Evolutionary conservation across 768 basidiomycete genomes (phyloP).

Genomic region (Pholiota molesta): DNA sequence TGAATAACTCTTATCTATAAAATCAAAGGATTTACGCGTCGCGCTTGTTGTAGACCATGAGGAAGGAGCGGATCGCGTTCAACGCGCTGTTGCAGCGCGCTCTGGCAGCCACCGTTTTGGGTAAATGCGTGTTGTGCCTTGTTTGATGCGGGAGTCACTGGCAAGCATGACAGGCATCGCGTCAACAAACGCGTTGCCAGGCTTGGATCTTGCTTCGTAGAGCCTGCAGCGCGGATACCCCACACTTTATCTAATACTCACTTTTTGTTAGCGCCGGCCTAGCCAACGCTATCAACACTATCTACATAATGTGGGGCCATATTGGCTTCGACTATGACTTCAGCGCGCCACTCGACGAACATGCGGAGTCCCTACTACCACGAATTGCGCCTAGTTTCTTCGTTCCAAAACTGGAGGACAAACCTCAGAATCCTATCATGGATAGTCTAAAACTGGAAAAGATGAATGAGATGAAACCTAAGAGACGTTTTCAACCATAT

Average conservation of each 20-base stretch:
- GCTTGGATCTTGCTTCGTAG: too few relatives aligned
- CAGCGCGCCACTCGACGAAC: conserved; percentile 1
- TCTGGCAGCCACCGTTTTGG: too few relatives aligned
- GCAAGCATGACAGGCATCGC: neutral
- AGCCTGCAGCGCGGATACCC: too few relatives aligned
- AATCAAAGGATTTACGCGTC: too few relatives aligned
- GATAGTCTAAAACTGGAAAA: conserved; percentile 47
- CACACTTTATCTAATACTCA: neutral
- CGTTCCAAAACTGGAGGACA: conserved; percentile 66
- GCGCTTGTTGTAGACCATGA: too few relatives aligned
- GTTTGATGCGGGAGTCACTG: neutral
- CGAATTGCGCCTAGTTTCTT: conserved; percentile 54
- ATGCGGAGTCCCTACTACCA: conserved; percentile 28
- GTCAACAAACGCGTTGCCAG: neutral
- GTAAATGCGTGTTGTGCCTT: neutral
- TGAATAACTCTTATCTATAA: too few relatives aligned
- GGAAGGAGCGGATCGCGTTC: too few relatives aligned
- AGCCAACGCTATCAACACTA: neutral
- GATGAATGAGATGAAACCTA: conserved; percentile 19
- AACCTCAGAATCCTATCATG: conserved; percentile 80
- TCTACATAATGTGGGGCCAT: conserved; percentile 9
- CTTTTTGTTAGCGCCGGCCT: neutral
- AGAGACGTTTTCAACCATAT: conserved; percentile 9
- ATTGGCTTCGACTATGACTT: conserved; percentile 15
- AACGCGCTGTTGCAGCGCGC: too few relatives aligned